phyloP scores from a whole-genome alignment of 75 land plant genomes.

The Picea sitchensis region DNA sequence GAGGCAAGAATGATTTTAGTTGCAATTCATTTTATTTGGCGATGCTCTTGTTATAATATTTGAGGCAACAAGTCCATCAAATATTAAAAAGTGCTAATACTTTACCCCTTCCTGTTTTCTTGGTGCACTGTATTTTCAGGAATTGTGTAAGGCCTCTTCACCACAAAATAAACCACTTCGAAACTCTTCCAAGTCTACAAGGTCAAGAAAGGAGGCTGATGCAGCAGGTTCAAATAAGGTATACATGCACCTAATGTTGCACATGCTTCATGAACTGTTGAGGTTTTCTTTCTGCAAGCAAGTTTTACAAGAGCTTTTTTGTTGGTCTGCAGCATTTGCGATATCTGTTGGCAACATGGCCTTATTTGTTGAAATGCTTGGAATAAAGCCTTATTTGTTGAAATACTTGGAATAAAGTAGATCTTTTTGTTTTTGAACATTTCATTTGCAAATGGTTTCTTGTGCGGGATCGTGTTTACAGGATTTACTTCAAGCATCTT shows the following conservation, averaged over 20 bases:
- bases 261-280: too few species aligned
- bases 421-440: background rate
- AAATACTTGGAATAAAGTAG: background rate
- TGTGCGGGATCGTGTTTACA: background rate
- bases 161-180: background rate
- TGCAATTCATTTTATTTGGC: background rate
- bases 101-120: background rate
- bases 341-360: background rate
- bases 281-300: too few species aligned
- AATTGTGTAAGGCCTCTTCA: background rate
- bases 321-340: background rate
- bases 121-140: background rate
- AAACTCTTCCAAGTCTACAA: background rate
- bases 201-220: background rate
- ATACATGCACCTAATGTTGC: too few species aligned
- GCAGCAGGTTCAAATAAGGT: background rate
- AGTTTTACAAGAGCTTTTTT: too few species aligned
- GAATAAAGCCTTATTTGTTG: background rate
- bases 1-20: background rate
- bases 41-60: background rate
- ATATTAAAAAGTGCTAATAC: too few species aligned
- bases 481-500: background rate
- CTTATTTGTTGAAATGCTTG: background rate
- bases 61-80: too few species aligned
- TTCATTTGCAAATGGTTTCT: constrained; percentile 1